phyloP scores from a whole-genome alignment of 23 red algal genomes.

The Gracilaria gracilis region DNA sequence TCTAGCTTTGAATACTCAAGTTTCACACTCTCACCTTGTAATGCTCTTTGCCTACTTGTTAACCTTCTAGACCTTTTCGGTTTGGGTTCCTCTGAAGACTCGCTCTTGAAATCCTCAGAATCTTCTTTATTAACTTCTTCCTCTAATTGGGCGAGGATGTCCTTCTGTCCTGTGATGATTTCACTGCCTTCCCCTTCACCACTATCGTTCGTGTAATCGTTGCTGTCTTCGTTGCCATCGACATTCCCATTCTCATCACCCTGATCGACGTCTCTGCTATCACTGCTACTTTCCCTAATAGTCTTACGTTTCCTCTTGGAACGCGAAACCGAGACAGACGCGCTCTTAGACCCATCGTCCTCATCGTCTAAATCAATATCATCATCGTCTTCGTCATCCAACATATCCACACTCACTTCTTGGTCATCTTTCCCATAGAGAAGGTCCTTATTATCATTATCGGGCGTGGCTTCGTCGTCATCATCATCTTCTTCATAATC shows the following conservation, averaged over 20 bases:
- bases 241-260: slow-evolving; percentile 24
- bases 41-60: slow-evolving; percentile 66
- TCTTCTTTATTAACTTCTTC: slow-evolving; percentile 39
- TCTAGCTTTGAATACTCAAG: slow-evolving; percentile 72
- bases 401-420: slow-evolving; percentile 28
- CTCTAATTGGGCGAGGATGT: slow-evolving; percentile 34
- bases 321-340: not conserved
- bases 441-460: slow-evolving; percentile 26
- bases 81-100: slow-evolving; percentile 11
- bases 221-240: slow-evolving; percentile 37
- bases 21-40: slow-evolving; percentile 69
- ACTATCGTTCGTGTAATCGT: slow-evolving; percentile 42
- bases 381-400: slow-evolving; percentile 35
- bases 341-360: slow-evolving; percentile 25
- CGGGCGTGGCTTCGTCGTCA: slow-evolving; percentile 15
- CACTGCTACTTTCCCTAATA: slow-evolving; percentile 39
- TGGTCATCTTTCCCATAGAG: slow-evolving; percentile 30
- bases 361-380: slow-evolving; percentile 7
- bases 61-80: slow-evolving; percentile 36
- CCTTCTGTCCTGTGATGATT: slow-evolving; percentile 5
- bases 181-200: slow-evolving; percentile 21
- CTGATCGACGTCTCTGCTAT: slow-evolving; percentile 7
- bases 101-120: slow-evolving; percentile 43
- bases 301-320: slow-evolving; percentile 38
- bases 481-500: slow-evolving; percentile 62